phyloP scores from a whole-genome alignment of 192 early-diverging fungal genomes.

The Coemansia sp. region DNA sequence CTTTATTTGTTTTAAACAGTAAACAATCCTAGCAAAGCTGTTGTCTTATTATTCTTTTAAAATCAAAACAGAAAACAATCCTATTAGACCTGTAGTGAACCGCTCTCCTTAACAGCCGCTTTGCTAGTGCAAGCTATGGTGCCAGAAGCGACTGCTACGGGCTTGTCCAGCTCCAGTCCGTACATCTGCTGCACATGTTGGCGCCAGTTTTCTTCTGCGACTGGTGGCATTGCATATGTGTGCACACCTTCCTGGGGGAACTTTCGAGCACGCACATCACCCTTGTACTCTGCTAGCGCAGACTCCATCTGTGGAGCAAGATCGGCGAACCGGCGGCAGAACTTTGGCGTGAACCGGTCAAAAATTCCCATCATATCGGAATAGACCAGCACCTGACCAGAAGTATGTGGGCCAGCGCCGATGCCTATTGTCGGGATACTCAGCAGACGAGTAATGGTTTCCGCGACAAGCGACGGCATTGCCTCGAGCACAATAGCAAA shows the following conservation, averaged over 20 bases:
- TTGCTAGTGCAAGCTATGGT: too few species aligned
- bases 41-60: too few species aligned
- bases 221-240: slow-evolving; percentile 64
- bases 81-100: not conserved
- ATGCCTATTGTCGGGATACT: slow-evolving; percentile 95
- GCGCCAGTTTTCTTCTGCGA: slow-evolving; percentile 47
- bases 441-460: slow-evolving; percentile 76
- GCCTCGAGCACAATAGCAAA: slow-evolving; percentile 91
- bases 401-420: slow-evolving; percentile 83
- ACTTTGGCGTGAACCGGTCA: slow-evolving; percentile 89
- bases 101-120: too few species aligned
- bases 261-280: slow-evolving; percentile 70
- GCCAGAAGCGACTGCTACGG: too few species aligned
- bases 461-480: slow-evolving; percentile 85
- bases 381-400: slow-evolving; percentile 93
- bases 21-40: too few species aligned
- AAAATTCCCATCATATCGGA: slow-evolving; percentile 91
- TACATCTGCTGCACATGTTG: not conserved
- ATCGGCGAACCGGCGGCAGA: slow-evolving; percentile 85
- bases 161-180: too few species aligned
- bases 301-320: slow-evolving; percentile 71
- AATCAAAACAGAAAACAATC: too few species aligned
- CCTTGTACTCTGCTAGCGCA: slow-evolving; percentile 70
- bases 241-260: slow-evolving; percentile 79
- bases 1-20: too few species aligned